These are phyloP conservation scores for Acarospora socialis DNA, from an alignment of 2,329 filamentous ascomycete species.

Conservation along the genomic window DNA sequence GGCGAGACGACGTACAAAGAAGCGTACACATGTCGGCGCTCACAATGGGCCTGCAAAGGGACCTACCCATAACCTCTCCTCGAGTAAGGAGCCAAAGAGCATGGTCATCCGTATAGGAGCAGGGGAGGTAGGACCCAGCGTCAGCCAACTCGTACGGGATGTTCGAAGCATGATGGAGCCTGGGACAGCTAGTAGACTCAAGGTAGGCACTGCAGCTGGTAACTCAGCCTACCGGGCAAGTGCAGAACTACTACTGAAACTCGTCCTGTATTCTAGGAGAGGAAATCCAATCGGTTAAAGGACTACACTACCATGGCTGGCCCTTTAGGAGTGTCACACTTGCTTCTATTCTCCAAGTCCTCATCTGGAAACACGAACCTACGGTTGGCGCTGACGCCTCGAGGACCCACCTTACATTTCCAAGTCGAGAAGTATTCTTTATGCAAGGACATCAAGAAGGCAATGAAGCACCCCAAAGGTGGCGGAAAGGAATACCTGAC, in stretches of 20 bases:
- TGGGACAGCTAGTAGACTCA: conserved; percentile 74
- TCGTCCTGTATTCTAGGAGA: conserved; percentile 39
- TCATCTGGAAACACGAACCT: conserved; percentile 84
- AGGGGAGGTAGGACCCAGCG: conserved; percentile 77
- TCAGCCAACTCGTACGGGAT: conserved; percentile 84
- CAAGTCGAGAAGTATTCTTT: conserved; percentile 89
- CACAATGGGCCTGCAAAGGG: conserved; percentile 37
- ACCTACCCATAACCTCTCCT: conserved; percentile 46
- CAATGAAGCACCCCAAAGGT: conserved; percentile 68
- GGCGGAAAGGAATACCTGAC: conserved; percentile 75
- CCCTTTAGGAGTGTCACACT: conserved; percentile 79
- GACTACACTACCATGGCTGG: conserved; percentile 96
- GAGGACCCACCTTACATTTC: conserved; percentile 88
- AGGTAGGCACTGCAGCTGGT: conserved; percentile 40
- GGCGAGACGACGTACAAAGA: conserved; percentile 73
- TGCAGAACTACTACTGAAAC: background rate
- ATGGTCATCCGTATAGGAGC: conserved; percentile 98
- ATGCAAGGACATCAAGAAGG: conserved; percentile 74
- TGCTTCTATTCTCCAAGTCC: conserved; percentile 85
- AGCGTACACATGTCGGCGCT: conserved; percentile 68
- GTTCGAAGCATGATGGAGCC: conserved; percentile 92
- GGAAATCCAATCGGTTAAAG: conserved; percentile 71
- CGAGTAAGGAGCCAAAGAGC: conserved; percentile 65
- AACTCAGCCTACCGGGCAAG: background rate
- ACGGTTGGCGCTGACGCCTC: conserved; percentile 70